Conservation (phyloP, 2,329 filamentous ascomycete genomes). For the Aspergillus sojae region DNA sequence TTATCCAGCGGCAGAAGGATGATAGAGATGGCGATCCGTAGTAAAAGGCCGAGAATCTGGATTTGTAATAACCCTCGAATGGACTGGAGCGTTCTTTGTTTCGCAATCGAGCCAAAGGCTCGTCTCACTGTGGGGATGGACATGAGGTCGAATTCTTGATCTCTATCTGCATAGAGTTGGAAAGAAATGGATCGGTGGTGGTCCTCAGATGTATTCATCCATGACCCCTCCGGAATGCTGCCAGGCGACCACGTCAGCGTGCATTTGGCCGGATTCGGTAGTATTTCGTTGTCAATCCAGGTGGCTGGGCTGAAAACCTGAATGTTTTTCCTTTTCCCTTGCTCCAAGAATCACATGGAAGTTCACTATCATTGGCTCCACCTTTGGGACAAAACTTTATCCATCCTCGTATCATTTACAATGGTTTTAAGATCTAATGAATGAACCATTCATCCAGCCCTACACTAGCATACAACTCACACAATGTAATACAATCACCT, state of each 20-base stretch:
- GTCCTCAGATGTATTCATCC: background rate
- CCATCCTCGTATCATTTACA: background rate
- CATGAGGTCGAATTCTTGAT: slow-evolving; percentile 18
- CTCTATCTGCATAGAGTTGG: background rate
- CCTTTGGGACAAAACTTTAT: background rate
- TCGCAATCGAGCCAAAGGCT: slow-evolving; percentile 14
- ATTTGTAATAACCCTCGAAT: slow-evolving; percentile 14
- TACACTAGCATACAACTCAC: background rate
- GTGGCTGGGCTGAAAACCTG: slow-evolving; percentile 13
- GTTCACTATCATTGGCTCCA: background rate
- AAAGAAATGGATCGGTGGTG: background rate
- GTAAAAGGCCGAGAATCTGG: slow-evolving; percentile 26
- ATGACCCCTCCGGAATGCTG: slow-evolving; percentile 15
- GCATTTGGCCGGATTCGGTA: slow-evolving; percentile 11
- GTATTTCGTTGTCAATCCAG: slow-evolving; percentile 6
- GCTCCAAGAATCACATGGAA: background rate
- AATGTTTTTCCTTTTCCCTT: background rate
- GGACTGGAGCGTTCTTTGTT: slow-evolving; percentile 13
- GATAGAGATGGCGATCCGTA: slow-evolving; percentile 30
- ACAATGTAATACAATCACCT: background rate
- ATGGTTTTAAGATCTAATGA: background rate
- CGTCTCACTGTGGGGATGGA: slow-evolving; percentile 23
- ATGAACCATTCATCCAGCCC: background rate
- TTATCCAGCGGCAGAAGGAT: slow-evolving; percentile 54
- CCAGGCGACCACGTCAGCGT: slow-evolving; percentile 26